phyloP scores from a whole-genome alignment of 2,329 filamentous ascomycete genomes.

The Talaromyces sp. region DNA sequence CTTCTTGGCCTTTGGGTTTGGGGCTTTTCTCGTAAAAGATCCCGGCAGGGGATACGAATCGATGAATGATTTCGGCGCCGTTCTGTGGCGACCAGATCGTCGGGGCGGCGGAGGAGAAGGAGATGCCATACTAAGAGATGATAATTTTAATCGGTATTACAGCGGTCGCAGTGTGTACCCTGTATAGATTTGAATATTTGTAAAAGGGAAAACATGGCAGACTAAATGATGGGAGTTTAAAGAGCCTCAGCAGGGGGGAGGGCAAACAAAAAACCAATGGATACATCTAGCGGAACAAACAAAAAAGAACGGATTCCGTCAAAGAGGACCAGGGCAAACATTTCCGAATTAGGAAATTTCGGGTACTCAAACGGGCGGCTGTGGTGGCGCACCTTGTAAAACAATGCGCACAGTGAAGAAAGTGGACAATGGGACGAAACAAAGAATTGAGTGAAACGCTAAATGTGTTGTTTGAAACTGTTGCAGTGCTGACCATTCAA shows the following conservation, averaged over 20 bases:
- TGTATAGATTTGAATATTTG: background rate
- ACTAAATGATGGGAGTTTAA: background rate
- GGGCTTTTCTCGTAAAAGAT: background rate
- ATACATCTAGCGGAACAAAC: background rate
- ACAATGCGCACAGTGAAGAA: background rate
- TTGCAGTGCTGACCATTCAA: background rate
- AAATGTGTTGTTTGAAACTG: background rate
- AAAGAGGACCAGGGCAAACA: background rate
- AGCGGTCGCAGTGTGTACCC: background rate
- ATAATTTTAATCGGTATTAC: background rate
- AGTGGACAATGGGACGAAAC: background rate
- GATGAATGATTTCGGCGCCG: background rate
- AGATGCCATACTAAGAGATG: background rate
- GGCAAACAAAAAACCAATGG: background rate
- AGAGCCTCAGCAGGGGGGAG: background rate
- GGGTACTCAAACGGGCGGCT: background rate
- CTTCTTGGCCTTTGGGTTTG: background rate
- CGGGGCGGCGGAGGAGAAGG: background rate
- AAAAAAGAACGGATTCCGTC: background rate
- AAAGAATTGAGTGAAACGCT: background rate
- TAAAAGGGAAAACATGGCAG: background rate
- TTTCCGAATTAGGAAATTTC: background rate
- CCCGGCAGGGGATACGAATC: background rate
- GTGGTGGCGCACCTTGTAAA: background rate
- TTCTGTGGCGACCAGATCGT: background rate